Evolutionary conservation across 176 grass and related monocot genomes (phyloP), one percentile per base, ranked within the genome.

Genomic region (Oryza meridionalis): DNA sequence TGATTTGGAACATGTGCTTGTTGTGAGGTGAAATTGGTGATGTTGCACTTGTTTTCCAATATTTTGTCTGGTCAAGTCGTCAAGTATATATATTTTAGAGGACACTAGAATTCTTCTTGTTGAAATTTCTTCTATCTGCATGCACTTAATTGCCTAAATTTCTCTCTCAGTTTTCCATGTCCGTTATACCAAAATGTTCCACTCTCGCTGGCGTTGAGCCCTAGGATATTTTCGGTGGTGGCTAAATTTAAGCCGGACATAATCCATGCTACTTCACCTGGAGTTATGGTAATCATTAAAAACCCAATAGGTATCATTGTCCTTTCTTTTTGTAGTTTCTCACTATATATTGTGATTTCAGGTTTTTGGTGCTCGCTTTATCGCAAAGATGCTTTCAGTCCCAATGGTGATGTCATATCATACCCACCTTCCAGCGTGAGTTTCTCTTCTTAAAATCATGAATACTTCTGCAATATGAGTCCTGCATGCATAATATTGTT

Each of bases 371-470:
- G 97, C 93, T 73, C 91, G 92, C 50, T 88, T 86, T 76, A 96
- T 94, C 9, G 93, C 93, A 68, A 99, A 99, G 70, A 92, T 99
- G 91, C 53, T 96, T 63, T 96, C 91, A 82, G 84, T 94, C 78
- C 97, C 97, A 43, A 78, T 99, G 72, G 86, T 99, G 50, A 96
- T 99, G 97, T 99, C 97, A 38, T 99, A 99, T 81, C 97, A 99
- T 84, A 99, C 97, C 61, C 97, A 99, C 91, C 88, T 99, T 85
- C 93, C 97, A 84, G 88, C 73, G 91, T 96, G 81, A 96, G 88
- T 78, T 86, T 61, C 70, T 72, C 49, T 45, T 71, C 44, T 55
- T 62, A 12, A 46, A 70, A 81, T 46, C 10, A 53, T 65, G 0
- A 65, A 43, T 62, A 17, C 43, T 4, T 17, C 12, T 65, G 0